These are phyloP conservation scores for Trypanosoma brucei DNA, from an alignment of 208 protist genomes.

Conservation along the genomic window DNA sequence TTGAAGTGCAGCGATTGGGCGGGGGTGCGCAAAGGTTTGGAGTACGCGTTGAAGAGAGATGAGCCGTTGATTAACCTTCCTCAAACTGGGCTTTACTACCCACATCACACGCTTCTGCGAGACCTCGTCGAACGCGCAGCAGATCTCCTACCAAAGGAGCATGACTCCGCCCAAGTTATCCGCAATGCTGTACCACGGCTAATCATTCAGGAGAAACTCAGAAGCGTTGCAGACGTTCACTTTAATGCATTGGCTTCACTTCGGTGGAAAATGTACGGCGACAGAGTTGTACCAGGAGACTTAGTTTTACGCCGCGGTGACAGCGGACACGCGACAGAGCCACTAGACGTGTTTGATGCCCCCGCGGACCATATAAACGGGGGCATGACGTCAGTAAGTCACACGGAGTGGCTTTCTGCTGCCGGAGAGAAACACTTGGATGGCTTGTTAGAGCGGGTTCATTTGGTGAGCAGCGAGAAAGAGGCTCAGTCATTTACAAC, in stretches of 20 bases:
- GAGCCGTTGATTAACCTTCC: conserved; percentile 26
- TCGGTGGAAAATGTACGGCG: conserved; percentile 42
- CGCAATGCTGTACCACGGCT: conserved; percentile 52
- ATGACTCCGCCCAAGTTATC: conserved; percentile 70
- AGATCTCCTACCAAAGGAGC: conserved; percentile 20
- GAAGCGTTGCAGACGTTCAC: conserved; percentile 63
- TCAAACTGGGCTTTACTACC: conserved; percentile 70
- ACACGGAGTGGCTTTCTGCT: conserved; percentile 46
- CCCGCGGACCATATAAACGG: conserved; percentile 68
- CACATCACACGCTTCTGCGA: conserved; percentile 64
- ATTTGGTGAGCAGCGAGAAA: conserved; percentile 24
- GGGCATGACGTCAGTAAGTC: conserved; percentile 34
- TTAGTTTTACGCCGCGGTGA: conserved; percentile 27
- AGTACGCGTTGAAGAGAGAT: conserved; percentile 38
- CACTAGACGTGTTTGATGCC: conserved; percentile 54
- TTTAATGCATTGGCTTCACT: conserved; percentile 80
- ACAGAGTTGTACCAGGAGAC: conserved; percentile 48
- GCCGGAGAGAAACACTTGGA: conserved; percentile 8
- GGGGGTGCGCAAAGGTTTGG: conserved; percentile 27
- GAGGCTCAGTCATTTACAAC: conserved; percentile 47
- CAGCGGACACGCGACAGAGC: background rate
- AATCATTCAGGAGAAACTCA: conserved; percentile 66
- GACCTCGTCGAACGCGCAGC: conserved; percentile 68
- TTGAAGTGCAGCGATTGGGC: conserved; percentile 44
- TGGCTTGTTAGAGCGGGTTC: conserved; percentile 12